phyloP scores from a whole-genome alignment of 805 yeast species.

The Dipodascopsis tothii region DNA sequence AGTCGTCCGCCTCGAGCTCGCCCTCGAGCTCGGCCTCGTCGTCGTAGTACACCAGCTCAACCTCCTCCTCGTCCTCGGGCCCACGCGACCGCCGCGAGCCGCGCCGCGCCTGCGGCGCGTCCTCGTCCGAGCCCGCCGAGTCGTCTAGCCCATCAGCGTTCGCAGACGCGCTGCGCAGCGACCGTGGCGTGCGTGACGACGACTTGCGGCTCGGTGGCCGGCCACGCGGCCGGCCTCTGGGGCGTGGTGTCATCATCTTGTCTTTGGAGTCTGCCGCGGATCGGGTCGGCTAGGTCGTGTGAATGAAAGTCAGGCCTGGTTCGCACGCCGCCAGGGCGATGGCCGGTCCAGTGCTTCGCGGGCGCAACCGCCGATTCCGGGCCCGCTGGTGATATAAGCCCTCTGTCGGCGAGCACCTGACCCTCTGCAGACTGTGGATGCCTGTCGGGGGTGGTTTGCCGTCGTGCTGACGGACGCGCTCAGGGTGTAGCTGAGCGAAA shows the following conservation, averaged over 20 bases:
- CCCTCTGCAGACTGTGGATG: too few species aligned
- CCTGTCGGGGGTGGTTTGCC: too few species aligned
- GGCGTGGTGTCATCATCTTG: conserved; percentile 14
- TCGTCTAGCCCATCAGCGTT: neutral
- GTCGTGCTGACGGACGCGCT: too few species aligned
- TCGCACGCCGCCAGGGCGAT: too few species aligned
- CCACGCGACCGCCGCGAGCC: conserved; percentile 19
- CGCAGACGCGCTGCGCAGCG: neutral
- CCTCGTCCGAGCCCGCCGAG: neutral
- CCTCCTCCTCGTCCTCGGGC: conserved; percentile 12
- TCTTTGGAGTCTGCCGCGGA: too few species aligned
- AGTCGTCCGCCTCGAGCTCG: conserved; percentile 5
- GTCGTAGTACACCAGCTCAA: conserved; percentile 1
- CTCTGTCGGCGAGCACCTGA: too few species aligned
- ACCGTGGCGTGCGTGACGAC: conserved; percentile 14
- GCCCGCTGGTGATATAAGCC: too few species aligned
- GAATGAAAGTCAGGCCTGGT: too few species aligned
- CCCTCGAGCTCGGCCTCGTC: conserved; percentile 15
- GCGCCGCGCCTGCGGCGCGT: conserved; percentile 2
- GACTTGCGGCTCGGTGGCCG: conserved; percentile 31
- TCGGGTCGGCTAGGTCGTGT: too few species aligned
- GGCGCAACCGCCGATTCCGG: too few species aligned
- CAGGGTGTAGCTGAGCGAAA: too few species aligned
- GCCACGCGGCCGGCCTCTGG: conserved; percentile 29
- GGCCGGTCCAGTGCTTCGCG: too few species aligned